Conservation (phyloP, 768 basidiomycete genomes). For the Boletus rubroflammeus region DNA sequence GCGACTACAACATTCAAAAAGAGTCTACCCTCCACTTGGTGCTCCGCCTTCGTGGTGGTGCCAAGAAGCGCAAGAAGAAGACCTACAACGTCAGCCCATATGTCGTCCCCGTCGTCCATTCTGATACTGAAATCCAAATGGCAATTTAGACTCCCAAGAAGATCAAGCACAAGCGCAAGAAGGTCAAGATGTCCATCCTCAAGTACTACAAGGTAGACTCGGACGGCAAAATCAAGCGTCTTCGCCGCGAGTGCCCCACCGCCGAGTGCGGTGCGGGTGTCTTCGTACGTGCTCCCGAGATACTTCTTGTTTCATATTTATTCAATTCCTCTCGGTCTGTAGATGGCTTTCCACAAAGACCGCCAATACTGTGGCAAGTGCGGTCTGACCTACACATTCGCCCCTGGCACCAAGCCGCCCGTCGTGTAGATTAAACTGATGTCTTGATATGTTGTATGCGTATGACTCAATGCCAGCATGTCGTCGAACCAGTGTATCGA, state of each 20-base stretch:
- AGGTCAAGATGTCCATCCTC: conserved; percentile 99
- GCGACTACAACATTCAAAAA: conserved; percentile 98
- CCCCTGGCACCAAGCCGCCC: conserved; percentile 76
- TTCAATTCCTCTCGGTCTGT: conserved; percentile 18
- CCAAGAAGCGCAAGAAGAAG: conserved; percentile 99
- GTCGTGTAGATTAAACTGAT: conserved; percentile 43
- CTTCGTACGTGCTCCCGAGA: conserved; percentile 53
- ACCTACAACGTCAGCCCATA: conserved; percentile 83
- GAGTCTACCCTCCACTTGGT: conserved; percentile 98
- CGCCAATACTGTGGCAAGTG: conserved; percentile 98
- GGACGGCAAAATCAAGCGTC: conserved; percentile 99
- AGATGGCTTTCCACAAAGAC: conserved; percentile 99
- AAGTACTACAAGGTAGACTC: conserved; percentile 99
- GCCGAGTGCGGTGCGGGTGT: conserved; percentile 83
- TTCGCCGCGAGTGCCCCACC: conserved; percentile 91
- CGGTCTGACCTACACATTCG: conserved; percentile 82
- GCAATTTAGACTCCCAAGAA: conserved; percentile 85
- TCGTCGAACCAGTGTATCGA: not conserved
- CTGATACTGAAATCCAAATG: conserved; percentile 3
- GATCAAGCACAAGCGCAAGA: conserved; percentile 99
- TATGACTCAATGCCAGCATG: conserved; percentile 10
- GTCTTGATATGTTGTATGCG: conserved; percentile 9
- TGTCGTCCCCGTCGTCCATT: not conserved
- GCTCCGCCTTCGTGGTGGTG: conserved; percentile 97
- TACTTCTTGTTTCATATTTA: not conserved